These are phyloP conservation scores for Lantana camara DNA, from an alignment of 257 asterid species.

Conservation along the genomic window DNA sequence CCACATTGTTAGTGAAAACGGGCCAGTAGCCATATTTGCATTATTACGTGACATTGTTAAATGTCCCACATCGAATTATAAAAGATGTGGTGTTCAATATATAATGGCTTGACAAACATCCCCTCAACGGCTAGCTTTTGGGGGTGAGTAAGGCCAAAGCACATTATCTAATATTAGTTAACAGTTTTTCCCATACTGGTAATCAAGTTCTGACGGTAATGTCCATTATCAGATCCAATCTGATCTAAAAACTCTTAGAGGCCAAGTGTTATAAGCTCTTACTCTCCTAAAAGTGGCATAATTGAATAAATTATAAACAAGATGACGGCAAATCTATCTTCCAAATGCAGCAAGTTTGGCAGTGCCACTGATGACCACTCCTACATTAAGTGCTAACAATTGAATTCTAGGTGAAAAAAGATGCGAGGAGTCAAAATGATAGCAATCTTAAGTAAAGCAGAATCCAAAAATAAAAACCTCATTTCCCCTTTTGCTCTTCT, in stretches of 20 bases:
- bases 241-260: not conserved
- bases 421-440: not conserved
- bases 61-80: too few species aligned
- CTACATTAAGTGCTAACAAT: conserved; percentile 9
- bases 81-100: too few species aligned
- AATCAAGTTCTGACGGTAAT: too few species aligned
- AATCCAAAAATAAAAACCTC: conserved; percentile 3
- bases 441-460: not conserved
- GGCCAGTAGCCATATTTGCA: too few species aligned
- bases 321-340: conserved; percentile 11
- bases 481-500: conserved; percentile 14
- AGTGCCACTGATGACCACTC: not conserved
- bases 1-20: too few species aligned
- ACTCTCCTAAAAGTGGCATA: not conserved
- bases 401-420: not conserved
- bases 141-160: too few species aligned
- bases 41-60: too few species aligned
- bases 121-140: too few species aligned
- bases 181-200: too few species aligned
- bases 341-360: conserved; percentile 8
- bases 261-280: conserved; percentile 1
- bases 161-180: too few species aligned
- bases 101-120: too few species aligned
- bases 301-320: conserved; percentile 2
- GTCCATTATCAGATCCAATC: not conserved